Conservation (phyloP, 495 filamentous ascomycete genomes). For the Penicillium manginii region DNA sequence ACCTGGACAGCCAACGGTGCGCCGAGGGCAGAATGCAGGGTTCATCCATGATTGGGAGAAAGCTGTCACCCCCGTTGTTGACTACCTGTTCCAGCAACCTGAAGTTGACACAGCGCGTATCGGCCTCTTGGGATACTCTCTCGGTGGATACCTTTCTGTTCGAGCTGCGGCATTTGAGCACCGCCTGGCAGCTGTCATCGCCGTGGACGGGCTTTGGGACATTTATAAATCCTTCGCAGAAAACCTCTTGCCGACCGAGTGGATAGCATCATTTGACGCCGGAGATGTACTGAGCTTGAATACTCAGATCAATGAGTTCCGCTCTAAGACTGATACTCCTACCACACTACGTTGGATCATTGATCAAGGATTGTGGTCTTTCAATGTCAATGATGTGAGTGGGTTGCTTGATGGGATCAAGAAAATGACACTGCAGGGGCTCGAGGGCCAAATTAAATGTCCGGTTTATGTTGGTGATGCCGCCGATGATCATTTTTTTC, state of each 20-base stretch:
- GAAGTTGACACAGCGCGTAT: constrained; percentile 29
- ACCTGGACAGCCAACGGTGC: constrained; percentile 50
- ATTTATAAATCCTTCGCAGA: background rate
- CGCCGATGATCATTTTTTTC: constrained; percentile 38
- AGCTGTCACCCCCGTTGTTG: constrained; percentile 48
- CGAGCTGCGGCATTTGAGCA: constrained; percentile 49
- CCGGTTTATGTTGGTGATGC: constrained; percentile 42
- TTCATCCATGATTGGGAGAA: constrained; percentile 55
- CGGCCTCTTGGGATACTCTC: constrained; percentile 36
- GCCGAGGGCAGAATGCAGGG: constrained; percentile 46
- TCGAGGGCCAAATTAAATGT: constrained; percentile 29
- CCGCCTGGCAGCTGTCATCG: constrained; percentile 42
- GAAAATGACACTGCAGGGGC: constrained; percentile 29
- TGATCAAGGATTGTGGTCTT: constrained; percentile 46
- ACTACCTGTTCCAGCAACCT: constrained; percentile 34
- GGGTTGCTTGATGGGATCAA: constrained; percentile 27
- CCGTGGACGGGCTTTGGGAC: constrained; percentile 39
- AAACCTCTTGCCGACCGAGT: background rate
- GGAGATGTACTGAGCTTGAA: constrained; percentile 7
- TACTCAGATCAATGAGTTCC: background rate
- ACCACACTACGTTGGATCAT: constrained; percentile 34
- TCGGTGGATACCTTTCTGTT: constrained; percentile 43
- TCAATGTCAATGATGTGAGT: constrained; percentile 35
- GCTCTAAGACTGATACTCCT: background rate
- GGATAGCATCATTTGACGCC: background rate